A percentile compares a stretch with the other conserved stretches of the same genome.
Conservation (phyloP, 2,329 filamentous ascomycete species). For the Colletotrichum sp. region DNA sequence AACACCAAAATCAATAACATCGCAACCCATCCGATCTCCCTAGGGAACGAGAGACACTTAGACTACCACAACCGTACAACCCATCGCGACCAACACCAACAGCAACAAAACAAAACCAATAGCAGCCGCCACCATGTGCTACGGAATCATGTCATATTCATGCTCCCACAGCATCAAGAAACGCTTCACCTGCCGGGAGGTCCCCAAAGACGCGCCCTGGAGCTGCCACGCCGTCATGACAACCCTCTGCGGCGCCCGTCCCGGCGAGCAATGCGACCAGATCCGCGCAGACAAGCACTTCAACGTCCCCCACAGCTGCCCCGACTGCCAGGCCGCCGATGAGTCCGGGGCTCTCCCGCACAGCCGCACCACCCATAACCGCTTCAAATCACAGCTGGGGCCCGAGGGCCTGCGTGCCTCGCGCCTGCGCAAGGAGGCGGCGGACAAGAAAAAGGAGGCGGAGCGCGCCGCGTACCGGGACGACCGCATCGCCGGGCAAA, state of each 20-base stretch:
- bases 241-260: slow-evolving; percentile 10
- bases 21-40: not conserved
- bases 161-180: not conserved
- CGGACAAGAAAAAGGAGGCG: not conserved
- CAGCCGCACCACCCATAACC: not conserved
- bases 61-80: not conserved
- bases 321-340: slow-evolving; percentile 1
- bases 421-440: not conserved
- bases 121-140: slow-evolving; percentile 14
- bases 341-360: not conserved
- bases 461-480: not conserved
- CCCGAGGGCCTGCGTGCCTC: not conserved
- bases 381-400: not conserved
- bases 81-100: not conserved
- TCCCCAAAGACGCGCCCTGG: not conserved
- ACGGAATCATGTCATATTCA: not conserved
- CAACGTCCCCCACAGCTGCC: not conserved
- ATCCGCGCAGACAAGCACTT: not conserved
- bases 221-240: not conserved
- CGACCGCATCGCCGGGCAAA: not conserved
- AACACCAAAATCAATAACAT: not conserved
- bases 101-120: not conserved
- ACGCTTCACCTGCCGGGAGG: slow-evolving; percentile 1
- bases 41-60: not conserved
- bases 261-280: not conserved